phyloP scores from a whole-genome alignment of 2,329 filamentous ascomycete genomes.

The Neofusicoccum parvum region DNA sequence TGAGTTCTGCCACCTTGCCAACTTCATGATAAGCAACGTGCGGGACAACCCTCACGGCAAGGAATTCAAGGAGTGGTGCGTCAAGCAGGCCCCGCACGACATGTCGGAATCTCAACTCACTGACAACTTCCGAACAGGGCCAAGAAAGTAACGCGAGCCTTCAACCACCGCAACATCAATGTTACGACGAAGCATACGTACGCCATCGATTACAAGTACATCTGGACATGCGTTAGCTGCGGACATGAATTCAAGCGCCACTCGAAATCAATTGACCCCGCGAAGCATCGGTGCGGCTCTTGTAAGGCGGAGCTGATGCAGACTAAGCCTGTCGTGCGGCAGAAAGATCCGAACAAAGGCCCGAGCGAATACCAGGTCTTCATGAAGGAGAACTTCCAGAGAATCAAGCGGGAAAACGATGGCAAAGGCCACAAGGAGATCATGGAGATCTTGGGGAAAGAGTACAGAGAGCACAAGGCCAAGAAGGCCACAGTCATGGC shows the following conservation, averaged over 20 bases:
- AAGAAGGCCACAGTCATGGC: neutral
- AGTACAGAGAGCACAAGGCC: slow-evolving; percentile 58
- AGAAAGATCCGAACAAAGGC: slow-evolving; percentile 26
- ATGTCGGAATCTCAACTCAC: no score
- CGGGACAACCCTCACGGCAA: slow-evolving; percentile 78
- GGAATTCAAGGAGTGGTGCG: slow-evolving; percentile 75
- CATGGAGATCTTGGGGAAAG: slow-evolving; percentile 67
- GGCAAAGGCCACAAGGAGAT: slow-evolving; percentile 57
- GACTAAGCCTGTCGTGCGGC: slow-evolving; percentile 64
- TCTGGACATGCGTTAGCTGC: slow-evolving; percentile 76
- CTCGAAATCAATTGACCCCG: slow-evolving; percentile 78
- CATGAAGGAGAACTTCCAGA: slow-evolving; percentile 69
- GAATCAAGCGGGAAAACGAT: slow-evolving; percentile 59
- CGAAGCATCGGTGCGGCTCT: slow-evolving; percentile 71
- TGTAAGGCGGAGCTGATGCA: slow-evolving; percentile 73
- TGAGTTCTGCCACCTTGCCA: slow-evolving; percentile 92
- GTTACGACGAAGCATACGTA: slow-evolving; percentile 92
- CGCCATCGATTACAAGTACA: slow-evolving; percentile 87
- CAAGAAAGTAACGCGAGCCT: slow-evolving; percentile 46
- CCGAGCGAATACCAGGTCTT: slow-evolving; percentile 59
- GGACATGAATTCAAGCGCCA: slow-evolving; percentile 77
- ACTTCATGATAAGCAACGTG: slow-evolving; percentile 81
- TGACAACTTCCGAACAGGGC: slow-evolving; percentile 44
- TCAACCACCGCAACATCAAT: slow-evolving; percentile 66
- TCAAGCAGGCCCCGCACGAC: neutral